Conservation (phyloP, 2,329 filamentous ascomycete genomes). For the Cladophialophora chaetospira region DNA sequence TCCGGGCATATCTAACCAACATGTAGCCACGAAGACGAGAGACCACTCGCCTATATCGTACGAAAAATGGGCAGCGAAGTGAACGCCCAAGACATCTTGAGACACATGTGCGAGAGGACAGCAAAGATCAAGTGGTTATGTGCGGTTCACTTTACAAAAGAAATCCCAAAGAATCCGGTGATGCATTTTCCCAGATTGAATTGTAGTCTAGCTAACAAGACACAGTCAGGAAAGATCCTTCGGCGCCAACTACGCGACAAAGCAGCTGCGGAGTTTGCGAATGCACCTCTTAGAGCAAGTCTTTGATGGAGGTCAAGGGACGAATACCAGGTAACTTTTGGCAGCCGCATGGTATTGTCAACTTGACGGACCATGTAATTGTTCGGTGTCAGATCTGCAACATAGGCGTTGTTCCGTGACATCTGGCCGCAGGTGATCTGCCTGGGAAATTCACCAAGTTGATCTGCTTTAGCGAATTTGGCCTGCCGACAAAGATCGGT, state of each 20-base stretch:
- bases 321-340: no score
- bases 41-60: constrained; percentile 48
- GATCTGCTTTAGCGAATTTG: no score
- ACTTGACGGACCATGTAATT: no score
- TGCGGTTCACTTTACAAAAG: background rate
- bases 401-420: no score
- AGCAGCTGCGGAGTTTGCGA: no score
- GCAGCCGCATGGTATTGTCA: no score
- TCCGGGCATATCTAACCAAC: background rate
- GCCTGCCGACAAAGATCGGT: no score
- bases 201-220: background rate
- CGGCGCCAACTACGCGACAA: background rate
- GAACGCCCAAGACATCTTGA: constrained; percentile 42
- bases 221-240: constrained; percentile 9
- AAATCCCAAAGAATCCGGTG: constrained; percentile 5
- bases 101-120: constrained; percentile 22
- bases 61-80: constrained; percentile 32
- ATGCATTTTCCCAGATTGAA: background rate
- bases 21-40: constrained; percentile 34
- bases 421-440: no score
- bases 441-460: no score
- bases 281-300: no score
- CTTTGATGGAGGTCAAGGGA: no score
- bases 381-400: no score
- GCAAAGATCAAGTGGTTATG: background rate